A percentile compares a stretch with the other conserved stretches of the same genome.
phyloP scores from a whole-genome alignment of 208 protist species.

The Trypanosoma scelopori region DNA sequence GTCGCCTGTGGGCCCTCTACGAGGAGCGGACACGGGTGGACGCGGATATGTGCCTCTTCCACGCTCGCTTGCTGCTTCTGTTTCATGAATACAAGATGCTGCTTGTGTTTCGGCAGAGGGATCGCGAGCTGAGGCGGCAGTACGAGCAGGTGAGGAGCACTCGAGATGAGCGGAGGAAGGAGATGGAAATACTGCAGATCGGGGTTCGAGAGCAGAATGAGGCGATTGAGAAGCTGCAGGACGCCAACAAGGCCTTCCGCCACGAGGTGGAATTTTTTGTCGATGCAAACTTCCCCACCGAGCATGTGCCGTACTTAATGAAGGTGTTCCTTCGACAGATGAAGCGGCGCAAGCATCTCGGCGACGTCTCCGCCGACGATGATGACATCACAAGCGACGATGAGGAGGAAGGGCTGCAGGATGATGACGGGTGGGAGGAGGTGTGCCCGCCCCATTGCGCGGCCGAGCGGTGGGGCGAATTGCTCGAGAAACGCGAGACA shows the following conservation, averaged over 20 bases:
- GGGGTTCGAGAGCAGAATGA: conserved; percentile 41
- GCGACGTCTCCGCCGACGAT: conserved; percentile 45
- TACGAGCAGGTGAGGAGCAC: conserved; percentile 53
- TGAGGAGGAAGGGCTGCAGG: conserved; percentile 68
- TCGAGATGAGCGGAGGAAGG: conserved; percentile 58
- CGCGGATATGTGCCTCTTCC: conserved; percentile 92
- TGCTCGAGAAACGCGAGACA: conserved; percentile 88
- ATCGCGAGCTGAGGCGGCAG: conserved; percentile 68
- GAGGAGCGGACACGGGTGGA: conserved; percentile 88
- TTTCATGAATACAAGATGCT: conserved; percentile 95
- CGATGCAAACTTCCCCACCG: conserved; percentile 62
- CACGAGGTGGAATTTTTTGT: conserved; percentile 85
- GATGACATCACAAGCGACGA: conserved; percentile 80
- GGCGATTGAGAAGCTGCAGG: conserved; percentile 62
- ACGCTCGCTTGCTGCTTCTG: conserved; percentile 90
- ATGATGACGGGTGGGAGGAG: conserved; percentile 91
- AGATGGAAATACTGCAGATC: conserved; percentile 65
- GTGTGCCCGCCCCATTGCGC: conserved; percentile 90
- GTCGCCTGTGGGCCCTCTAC: conserved; percentile 68
- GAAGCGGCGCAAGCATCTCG: conserved; percentile 76
- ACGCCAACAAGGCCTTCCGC: conserved; percentile 70
- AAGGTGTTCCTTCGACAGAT: conserved; percentile 93
- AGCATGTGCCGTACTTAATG: conserved; percentile 76
- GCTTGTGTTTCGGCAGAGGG: conserved; percentile 92
- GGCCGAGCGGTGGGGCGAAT: conserved; percentile 73